Base-by-base conservation (phyloP, 768 basidiomycete species). In the Sporobolomyces roseus region DNA sequence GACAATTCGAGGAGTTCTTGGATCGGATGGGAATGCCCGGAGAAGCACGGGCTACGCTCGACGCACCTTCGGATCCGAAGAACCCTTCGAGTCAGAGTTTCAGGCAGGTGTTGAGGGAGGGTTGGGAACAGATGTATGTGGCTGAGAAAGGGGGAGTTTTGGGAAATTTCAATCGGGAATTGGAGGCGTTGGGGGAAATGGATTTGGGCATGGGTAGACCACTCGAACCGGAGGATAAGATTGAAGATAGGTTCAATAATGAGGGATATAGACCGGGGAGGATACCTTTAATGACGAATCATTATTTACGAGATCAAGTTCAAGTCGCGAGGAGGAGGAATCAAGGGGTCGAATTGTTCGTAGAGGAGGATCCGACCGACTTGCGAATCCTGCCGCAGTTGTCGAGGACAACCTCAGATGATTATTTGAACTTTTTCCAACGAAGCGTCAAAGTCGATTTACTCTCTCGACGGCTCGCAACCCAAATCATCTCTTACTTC, bases 261-360 rank as follows among this genome's bases (percentile, higher is more conserved):
- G 25, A 38, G 4, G 38, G 16, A 2, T 58, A 58, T 41, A 29
- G 30, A 19, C 56, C 56, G 5, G 38, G 41, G 14, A 38, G 56
- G 14, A 58, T 58, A 19, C 56, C 56, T n/a, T 25, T 58, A 25
- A 58, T 58, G 56, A 43, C 41, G 38, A 58, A 41, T 27, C 56
- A 58, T 27, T 29, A 43, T 12, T 27, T 58, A 10, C 38, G 56
- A 43, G 56, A 58, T 32, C 56, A 58, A 45, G 5, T 58, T 27
- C 14, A 30, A 5, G 8, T 3, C 2, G 38, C 38, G 7, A 58
- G 43, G 27, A 16, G 14, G 12, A 10, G 21, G 23, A 46, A 10
- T 4, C 35, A 35, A 19, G 41, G 43, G 41, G 41, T 23, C 13
- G 45, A 45, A n/a, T 45, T 29, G 21, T 41, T 58, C 41, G 38